Evolutionary conservation across 352 stramenopile genomes (phyloP), one percentile per base, ranked within the genome.

Genomic region (Pythium pectinolyticum): DNA sequence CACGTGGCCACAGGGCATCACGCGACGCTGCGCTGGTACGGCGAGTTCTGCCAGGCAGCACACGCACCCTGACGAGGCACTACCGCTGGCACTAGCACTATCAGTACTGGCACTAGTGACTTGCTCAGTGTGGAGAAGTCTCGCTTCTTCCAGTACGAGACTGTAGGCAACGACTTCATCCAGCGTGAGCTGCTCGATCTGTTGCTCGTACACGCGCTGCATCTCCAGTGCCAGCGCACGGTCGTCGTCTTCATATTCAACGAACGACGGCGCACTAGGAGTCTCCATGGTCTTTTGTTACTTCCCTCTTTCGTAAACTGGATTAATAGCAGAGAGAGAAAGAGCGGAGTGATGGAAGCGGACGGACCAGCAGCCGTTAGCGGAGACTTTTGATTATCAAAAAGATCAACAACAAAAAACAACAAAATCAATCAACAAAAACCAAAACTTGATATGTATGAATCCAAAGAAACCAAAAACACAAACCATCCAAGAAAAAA

Each of bases 1-100:
- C 19, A 89, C 25, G 31, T 93, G 80, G 2, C 75, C 72, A 34
- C 82, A 93, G 5, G 74, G 59, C 45, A 88, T 60, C 34, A 73
- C 56, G 17, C 77, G 75, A 3, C 62, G 69, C 54, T 50, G 31
- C 7, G 9, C 27, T 22, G 49, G 20, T 14, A 77, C 52, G 11
- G 48, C 14, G 6, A 86, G 45, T 19, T 28, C n/a, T 28, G 9
- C 10, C 17, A 75, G 46, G 19, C 76, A 89, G 51, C 75, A 78
- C 14, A 55, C 60, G 59, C 80, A 89, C 8, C 48, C 70, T 24
- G 72, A 72, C 39, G 74, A 53, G 22, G 70, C 72, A 48, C 84
- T 89, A 47, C 78, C 15, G 35, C 9, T 11, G 34, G 7, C 24
- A 31, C n/a, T 19, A 9, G n/a, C n/a, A n/a, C n/a, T n/a, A n/a